Percentiles rank a stretch among this genome's conserved stretches.
Evolutionary conservation across 202 grass and related monocot species (phyloP).

Genomic region (Zizania palustris): DNA sequence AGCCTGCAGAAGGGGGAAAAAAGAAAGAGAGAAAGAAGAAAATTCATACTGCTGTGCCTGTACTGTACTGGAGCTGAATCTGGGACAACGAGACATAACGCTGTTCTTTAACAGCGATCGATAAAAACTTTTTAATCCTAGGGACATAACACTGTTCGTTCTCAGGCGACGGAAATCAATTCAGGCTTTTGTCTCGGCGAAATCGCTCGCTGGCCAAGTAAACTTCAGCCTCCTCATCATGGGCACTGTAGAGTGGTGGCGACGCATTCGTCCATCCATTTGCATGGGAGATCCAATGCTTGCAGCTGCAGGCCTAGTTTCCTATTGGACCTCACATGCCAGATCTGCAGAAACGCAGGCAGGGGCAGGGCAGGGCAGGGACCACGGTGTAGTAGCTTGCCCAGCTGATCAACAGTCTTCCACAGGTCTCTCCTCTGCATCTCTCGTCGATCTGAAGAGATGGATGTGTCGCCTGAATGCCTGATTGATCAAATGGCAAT

Average conservation of each 20-base stretch:
- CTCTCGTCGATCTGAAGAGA: not conserved
- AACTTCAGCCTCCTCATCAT: not conserved
- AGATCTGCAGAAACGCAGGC: not conserved
- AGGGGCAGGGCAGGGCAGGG: not conserved
- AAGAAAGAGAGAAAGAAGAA: not conserved
- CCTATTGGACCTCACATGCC: constrained; percentile 28
- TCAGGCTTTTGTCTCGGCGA: not conserved
- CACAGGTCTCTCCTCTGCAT: not conserved
- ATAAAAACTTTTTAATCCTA: not conserved
- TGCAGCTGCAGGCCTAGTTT: not conserved
- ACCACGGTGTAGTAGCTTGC: not conserved
- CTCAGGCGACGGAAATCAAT: not conserved
- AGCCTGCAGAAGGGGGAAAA: not conserved
- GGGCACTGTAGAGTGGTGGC: not conserved
- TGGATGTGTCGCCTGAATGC: not conserved
- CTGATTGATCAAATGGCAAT: not conserved
- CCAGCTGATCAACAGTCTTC: not conserved
- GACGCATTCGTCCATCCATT: not conserved
- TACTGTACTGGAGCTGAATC: not conserved
- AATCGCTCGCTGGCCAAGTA: not conserved
- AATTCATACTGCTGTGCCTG: not conserved
- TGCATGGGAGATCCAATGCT: constrained; percentile 37
- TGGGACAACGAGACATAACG: constrained; percentile 1
- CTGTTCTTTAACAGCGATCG: constrained; percentile 11
- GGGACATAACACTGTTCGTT: constrained; percentile 25